Conservation (phyloP, 805 yeast genomes). For the Hermanozyma aechmeae region DNA sequence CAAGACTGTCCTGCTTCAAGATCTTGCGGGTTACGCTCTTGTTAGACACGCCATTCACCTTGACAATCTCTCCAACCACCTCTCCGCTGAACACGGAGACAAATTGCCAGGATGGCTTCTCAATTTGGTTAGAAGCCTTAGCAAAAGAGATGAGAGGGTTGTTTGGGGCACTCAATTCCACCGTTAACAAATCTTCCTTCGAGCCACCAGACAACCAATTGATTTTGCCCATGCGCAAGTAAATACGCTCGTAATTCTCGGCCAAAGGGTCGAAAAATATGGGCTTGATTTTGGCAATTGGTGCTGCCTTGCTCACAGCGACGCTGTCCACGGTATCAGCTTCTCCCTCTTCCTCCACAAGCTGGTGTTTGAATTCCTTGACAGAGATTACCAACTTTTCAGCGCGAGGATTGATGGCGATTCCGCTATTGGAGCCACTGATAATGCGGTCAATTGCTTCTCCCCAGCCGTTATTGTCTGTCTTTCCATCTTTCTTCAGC, state of each 20-base stretch:
- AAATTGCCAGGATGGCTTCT: constrained; percentile 53
- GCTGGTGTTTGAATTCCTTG: constrained; percentile 58
- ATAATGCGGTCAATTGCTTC: constrained; percentile 72
- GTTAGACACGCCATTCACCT: constrained; percentile 47
- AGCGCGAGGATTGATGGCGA: constrained; percentile 76
- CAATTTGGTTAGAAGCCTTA: constrained; percentile 58
- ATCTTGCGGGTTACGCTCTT: constrained; percentile 23
- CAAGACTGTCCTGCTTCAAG: constrained; percentile 43
- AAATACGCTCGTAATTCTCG: constrained; percentile 49
- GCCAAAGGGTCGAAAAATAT: constrained; percentile 57
- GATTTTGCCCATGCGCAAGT: constrained; percentile 46
- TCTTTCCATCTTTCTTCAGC: constrained; percentile 18
- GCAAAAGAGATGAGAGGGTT: constrained; percentile 44
- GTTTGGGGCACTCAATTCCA: constrained; percentile 45
- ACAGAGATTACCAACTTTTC: constrained; percentile 60
- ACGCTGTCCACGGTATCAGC: constrained; percentile 5
- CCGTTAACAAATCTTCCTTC: constrained; percentile 38
- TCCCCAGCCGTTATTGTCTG: constrained; percentile 76
- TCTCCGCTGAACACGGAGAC: constrained; percentile 67
- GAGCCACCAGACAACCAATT: constrained; percentile 3
- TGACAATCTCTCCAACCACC: constrained; percentile 60
- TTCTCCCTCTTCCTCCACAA: constrained; percentile 8
- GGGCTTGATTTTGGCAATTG: constrained; percentile 58
- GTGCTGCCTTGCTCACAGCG: constrained; percentile 30
- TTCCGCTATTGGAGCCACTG: constrained; percentile 63